Percentiles rank a stretch among this genome's conserved stretches.
Evolutionary conservation across 176 grass and related monocot genomes (phyloP).

Genomic region (Rhipidocladum racemiflorum): DNA sequence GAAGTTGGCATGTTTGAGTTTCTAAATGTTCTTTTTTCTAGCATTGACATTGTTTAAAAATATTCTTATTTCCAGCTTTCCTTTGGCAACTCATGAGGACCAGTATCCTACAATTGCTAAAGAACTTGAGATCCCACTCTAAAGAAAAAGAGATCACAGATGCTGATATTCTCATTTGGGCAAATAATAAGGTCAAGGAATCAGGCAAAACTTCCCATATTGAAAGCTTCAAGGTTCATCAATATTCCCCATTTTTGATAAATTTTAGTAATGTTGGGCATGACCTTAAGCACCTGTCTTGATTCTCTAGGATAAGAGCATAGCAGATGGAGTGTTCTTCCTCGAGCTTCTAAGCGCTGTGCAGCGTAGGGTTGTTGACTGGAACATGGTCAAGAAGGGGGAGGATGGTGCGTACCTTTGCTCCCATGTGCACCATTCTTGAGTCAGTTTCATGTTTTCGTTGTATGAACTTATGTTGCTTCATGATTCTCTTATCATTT

Average conservation of each 20-base stretch:
- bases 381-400: slow-evolving; percentile 80
- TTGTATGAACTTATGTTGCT: neutral
- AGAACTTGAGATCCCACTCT: slow-evolving; percentile 85
- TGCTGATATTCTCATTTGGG: slow-evolving; percentile 85
- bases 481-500: neutral
- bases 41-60: neutral
- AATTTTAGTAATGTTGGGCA: neutral
- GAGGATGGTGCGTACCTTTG: slow-evolving; percentile 59
- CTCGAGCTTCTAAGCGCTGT: slow-evolving; percentile 88
- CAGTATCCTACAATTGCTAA: slow-evolving; percentile 89
- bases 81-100: slow-evolving; percentile 97
- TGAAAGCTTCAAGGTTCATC: slow-evolving; percentile 87
- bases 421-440: neutral
- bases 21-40: neutral
- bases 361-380: slow-evolving; percentile 71
- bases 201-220: slow-evolving; percentile 80
- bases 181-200: slow-evolving; percentile 84
- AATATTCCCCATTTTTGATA: neutral
- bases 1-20: neutral
- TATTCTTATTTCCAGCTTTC: slow-evolving; percentile 54
- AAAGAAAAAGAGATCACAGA: slow-evolving; percentile 90
- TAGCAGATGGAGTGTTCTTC: slow-evolving; percentile 79
- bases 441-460: neutral
- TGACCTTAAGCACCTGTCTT: neutral
- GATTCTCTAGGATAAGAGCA: slow-evolving; percentile 64